Evolutionary conservation across 2,329 filamentous ascomycete genomes (phyloP), one percentile per base, ranked within the genome.

Genomic region (Tolypocladium inflatum): DNA sequence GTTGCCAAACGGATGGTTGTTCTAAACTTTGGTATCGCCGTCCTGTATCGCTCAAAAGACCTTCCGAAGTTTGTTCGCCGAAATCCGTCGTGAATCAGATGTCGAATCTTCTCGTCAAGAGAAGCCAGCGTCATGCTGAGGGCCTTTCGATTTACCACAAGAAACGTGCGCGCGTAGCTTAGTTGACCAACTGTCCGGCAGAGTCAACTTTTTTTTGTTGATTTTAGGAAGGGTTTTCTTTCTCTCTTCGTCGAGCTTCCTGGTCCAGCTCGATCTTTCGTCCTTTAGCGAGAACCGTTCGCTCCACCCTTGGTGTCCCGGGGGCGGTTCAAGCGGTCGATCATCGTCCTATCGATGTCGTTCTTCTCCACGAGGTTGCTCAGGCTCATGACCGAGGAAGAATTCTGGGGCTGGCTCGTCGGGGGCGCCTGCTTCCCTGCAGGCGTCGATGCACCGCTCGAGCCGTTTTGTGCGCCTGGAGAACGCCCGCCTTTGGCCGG

Each of bases 321-420:
- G 17, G 70, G 65, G 53, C 76, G 72, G 61, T 81, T 79, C 55
- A 83, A 66, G 42, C 78, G 75, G 43, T 76, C 75, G 58, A 84
- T 72, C 81, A 84, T 84, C 59, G 71, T 76, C 63, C 75, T 74
- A 63, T 84, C 81, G 58, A 83, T 82, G 58, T 83, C 80, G 63
- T 73, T 78, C 63, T 75, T 76, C 35, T 78, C 79, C 65, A 81
- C 76, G 60, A 80, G 69, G 58, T 78, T 80, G 65, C 76, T 78
- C 45, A 81, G 64, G 63, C 78, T 82, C 79, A 82, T 82, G 26
- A 80, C 74, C n/a, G 78, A 80, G 13, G 66, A 57, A 17, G 67
- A 63, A 38, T 63, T 65, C 55, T 64, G 63, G 57, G 65, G 63
- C 30, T 61, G 61, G 55, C 57, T 54, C 60, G 66, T 13, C 56